A percentile compares a stretch with the other conserved stretches of the same genome.
Evolutionary conservation across 2,329 filamentous ascomycete genomes (phyloP).

Genomic region (Ceratocystis colombiana): DNA sequence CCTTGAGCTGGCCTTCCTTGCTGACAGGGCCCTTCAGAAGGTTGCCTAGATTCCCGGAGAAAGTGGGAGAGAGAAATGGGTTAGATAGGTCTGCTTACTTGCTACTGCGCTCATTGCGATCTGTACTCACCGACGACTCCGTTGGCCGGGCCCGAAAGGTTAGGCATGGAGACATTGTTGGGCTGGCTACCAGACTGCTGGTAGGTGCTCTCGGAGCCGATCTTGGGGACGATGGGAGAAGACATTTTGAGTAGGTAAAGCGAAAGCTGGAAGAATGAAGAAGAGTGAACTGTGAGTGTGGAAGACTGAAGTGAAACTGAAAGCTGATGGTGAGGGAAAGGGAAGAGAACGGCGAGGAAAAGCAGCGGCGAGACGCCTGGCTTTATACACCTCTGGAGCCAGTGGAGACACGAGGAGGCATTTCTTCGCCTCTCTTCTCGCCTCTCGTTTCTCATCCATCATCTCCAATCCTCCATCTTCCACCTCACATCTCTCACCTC

Average conservation of each 20-base stretch:
- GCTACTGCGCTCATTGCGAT: background rate
- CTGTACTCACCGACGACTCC: conserved; percentile 29
- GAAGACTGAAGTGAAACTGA: conserved; percentile 17
- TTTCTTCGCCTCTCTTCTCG: too few relatives aligned
- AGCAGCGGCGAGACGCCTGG: background rate
- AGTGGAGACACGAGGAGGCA: too few relatives aligned
- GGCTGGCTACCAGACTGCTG: conserved; percentile 29
- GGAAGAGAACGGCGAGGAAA: background rate
- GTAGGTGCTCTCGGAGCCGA: conserved; percentile 29
- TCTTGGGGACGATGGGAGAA: conserved; percentile 29
- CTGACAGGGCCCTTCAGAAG: conserved; percentile 49
- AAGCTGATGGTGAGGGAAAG: conserved; percentile 10
- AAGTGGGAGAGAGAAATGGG: background rate
- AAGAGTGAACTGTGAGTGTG: conserved; percentile 23
- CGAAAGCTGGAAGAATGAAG: background rate
- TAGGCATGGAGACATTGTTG: conserved; percentile 32
- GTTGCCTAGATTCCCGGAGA: conserved; percentile 34
- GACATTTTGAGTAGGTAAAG: conserved; percentile 24
- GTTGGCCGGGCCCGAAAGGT: conserved; percentile 34
- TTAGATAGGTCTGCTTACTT: background rate
- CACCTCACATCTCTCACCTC: background rate
- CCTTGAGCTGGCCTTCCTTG: conserved; percentile 47
- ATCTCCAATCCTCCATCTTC: background rate
- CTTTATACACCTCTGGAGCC: background rate
- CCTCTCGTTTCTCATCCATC: too few relatives aligned